Evolutionary conservation across 371 early-diverging fungal genomes (phyloP), one percentile per base, ranked within the genome.

Genomic region (Zychaea mexicana): DNA sequence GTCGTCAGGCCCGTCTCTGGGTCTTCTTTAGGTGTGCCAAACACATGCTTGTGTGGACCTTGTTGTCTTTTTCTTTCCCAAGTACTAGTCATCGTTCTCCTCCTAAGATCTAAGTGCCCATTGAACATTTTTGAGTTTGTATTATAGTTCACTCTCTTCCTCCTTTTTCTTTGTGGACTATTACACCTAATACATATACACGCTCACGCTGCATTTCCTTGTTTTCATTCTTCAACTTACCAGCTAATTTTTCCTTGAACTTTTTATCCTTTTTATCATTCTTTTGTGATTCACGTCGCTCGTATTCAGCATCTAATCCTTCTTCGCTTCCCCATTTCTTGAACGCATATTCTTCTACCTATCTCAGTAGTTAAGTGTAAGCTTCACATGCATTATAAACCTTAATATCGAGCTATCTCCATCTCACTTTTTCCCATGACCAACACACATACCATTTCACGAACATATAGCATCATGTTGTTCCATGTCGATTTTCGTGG

Each of bases 401-500:
- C 49, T 22, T n/a, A n/a, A 33, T 33, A 33, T 33, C 33, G 33
- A 33, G 5, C 8, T 5, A 33, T 33, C 8, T 5, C 33, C 5
- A 33, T 33, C 33, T 33, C n/a, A 17, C n/a, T 39, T 39, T 39
- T 7, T 42, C 4, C n/a, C n/a, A n/a, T n/a, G n/a, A n/a, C n/a
- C n/a, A n/a, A n/a, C n/a, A n/a, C n/a, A 42, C 42, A 42, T 77
- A 88, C 90, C 77, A 95, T 94, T 64, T 84, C 83, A 24, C 98
- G 86, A 27, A 96, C 79, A 68, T 92, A 97, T 17, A 97, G 77
- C 81, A 94, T 88, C 98, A 98, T 98, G 78, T 95, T 94, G 74
- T 93, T 93, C 90, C 93, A 98, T 1, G 94, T 96, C 0, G 92
- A 83, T 64, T 97, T 97, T 65, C 92, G 93, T 22, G 98, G 98